phyloP scores from a whole-genome alignment of 1,139 yeast species.

The Zygoascus hellenicus region DNA sequence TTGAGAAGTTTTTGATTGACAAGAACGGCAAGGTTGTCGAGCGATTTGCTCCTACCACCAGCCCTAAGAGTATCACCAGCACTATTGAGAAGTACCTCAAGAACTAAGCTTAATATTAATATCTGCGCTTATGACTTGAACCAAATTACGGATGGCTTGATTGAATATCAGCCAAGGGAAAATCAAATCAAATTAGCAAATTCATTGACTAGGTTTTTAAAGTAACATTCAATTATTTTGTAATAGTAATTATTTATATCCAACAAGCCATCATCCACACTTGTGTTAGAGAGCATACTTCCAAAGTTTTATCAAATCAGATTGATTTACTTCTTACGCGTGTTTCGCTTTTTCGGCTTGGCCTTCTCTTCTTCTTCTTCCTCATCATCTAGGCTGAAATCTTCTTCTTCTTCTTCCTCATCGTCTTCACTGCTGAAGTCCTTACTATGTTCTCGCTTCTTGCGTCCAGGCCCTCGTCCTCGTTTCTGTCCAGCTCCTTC shows the following conservation, averaged over 20 bases:
- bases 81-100: conserved; percentile 44
- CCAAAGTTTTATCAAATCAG: not conserved
- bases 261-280: not conserved
- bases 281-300: too few species aligned
- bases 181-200: too few species aligned
- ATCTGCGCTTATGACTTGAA: too few species aligned
- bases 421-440: conserved; percentile 12
- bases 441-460: conserved; percentile 7
- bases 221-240: not conserved
- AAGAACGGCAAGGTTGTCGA: conserved; percentile 64
- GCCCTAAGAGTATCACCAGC: conserved; percentile 55
- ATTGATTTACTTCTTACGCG: conserved; percentile 5
- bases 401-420: conserved; percentile 13
- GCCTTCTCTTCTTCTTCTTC: conserved; percentile 7
- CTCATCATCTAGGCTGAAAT: conserved; percentile 11
- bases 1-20: conserved; percentile 81
- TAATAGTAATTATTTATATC: not conserved
- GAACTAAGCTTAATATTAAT: not conserved
- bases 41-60: conserved; percentile 63
- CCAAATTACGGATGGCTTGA: too few species aligned
- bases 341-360: conserved; percentile 6
- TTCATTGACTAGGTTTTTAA: too few species aligned
- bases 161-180: too few species aligned
- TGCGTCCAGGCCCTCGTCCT: not conserved
- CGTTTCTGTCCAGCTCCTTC: conserved; percentile 4